These are phyloP conservation scores for Neophaeococcomyces aloes DNA, from an alignment of 2,329 filamentous ascomycete genomes.

Conservation along the genomic window DNA sequence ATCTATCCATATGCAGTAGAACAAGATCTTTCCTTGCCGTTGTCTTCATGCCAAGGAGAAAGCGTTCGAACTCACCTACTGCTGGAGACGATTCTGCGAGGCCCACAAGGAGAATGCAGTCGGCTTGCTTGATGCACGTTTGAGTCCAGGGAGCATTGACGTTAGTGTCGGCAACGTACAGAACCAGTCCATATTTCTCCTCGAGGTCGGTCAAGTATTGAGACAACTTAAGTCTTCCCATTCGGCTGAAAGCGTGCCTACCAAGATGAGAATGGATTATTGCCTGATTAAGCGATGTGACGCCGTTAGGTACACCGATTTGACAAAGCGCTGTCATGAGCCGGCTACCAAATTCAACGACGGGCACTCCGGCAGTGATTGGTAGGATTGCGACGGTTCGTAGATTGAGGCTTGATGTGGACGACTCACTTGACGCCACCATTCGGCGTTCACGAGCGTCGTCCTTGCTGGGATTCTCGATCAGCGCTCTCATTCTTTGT, in stretches of 20 bases:
- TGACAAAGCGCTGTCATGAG: constrained; percentile 80
- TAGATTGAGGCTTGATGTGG: constrained; percentile 77
- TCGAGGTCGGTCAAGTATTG: constrained; percentile 95
- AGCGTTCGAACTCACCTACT: constrained; percentile 93
- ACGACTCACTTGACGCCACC: constrained; percentile 29
- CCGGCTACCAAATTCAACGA: constrained; percentile 86
- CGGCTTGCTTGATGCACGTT: constrained; percentile 91
- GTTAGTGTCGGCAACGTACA: constrained; percentile 93
- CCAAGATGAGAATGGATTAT: constrained; percentile 91
- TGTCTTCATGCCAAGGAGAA: constrained; percentile 92
- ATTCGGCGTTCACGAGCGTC: constrained; percentile 50
- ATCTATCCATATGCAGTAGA: constrained; percentile 77
- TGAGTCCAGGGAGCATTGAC: constrained; percentile 98
- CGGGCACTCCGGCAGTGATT: constrained; percentile 80
- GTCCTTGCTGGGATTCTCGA: constrained; percentile 67
- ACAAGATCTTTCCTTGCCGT: constrained; percentile 90
- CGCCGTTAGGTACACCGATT: constrained; percentile 78
- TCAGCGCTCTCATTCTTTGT: constrained; percentile 77
- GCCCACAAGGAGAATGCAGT: constrained; percentile 88
- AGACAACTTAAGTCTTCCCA: constrained; percentile 90
- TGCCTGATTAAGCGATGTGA: constrained; percentile 84
- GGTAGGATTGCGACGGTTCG: constrained; percentile 87
- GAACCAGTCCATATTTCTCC: constrained; percentile 89
- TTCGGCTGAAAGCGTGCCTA: constrained; percentile 89
- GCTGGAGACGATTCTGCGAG: constrained; percentile 79